Conservation (phyloP, 306 rosid genomes). For the Trifolium repens region DNA sequence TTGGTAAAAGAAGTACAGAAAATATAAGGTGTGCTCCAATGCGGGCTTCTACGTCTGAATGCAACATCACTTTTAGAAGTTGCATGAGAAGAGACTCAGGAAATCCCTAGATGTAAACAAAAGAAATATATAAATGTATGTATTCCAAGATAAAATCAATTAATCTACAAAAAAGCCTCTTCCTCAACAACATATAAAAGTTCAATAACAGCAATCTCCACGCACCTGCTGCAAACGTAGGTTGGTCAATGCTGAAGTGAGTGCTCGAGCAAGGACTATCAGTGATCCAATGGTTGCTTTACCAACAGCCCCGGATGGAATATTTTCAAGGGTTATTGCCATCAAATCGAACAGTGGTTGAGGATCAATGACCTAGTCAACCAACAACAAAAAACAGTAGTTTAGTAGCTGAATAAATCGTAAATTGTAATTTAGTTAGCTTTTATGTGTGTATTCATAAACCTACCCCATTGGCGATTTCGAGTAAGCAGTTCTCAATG, state of each 20-base stretch:
- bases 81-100: conserved; percentile 92
- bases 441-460: conserved; percentile 1
- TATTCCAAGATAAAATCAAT: conserved; percentile 19
- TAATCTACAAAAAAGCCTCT: not conserved
- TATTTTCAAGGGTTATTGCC: conserved; percentile 83
- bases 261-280: conserved; percentile 75
- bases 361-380: conserved; percentile 68
- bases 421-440: not conserved
- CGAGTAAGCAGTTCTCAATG: conserved; percentile 84
- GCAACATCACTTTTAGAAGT: conserved; percentile 87
- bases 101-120: conserved; percentile 64
- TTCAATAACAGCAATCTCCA: not conserved
- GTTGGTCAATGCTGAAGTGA: conserved; percentile 61
- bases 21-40: conserved; percentile 93
- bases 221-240: conserved; percentile 73
- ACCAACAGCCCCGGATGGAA: conserved; percentile 77
- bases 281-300: conserved; percentile 79
- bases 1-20: conserved; percentile 78
- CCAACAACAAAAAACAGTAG: conserved; percentile 29
- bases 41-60: conserved; percentile 80
- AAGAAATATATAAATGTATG: conserved; percentile 12
- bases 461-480: conserved; percentile 81
- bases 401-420: conserved; percentile 18
- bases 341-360: conserved; percentile 83
- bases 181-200: not conserved